Conservation (phyloP, 257 asterid genomes). For the Solanum chiquidenum region DNA sequence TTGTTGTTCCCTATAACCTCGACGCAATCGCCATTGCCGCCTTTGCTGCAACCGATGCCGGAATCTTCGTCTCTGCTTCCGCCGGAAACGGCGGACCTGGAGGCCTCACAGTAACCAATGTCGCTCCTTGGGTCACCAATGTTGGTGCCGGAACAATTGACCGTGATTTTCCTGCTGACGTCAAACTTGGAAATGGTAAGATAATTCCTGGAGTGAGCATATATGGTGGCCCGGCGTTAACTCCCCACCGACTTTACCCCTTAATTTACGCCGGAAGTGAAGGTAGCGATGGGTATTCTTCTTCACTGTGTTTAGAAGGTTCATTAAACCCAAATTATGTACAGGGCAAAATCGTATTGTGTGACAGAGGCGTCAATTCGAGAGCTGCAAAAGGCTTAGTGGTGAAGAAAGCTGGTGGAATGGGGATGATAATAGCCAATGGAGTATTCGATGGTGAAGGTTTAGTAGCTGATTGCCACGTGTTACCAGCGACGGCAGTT, state of each 20-base stretch:
- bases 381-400: conserved; percentile 76
- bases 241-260: conserved; percentile 47
- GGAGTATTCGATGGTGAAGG: conserved; percentile 85
- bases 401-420: conserved; percentile 82
- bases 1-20: conserved; percentile 65
- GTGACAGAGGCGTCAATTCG: conserved; percentile 78
- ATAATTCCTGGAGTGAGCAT: conserved; percentile 51
- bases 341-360: conserved; percentile 52
- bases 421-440: conserved; percentile 79
- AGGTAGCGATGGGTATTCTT: conserved; percentile 68
- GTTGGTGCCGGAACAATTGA: conserved; percentile 88
- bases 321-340: conserved; percentile 53
- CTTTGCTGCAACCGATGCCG: conserved; percentile 59
- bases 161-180: conserved; percentile 77
- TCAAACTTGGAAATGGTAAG: conserved; percentile 65
- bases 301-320: conserved; percentile 71
- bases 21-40: conserved; percentile 83
- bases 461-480: conserved; percentile 77
- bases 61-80: conserved; percentile 74
- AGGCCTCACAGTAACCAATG: conserved; percentile 65
- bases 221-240: conserved; percentile 64
- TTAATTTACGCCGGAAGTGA: conserved; percentile 75
- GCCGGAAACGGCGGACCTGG: conserved; percentile 94
- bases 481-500: conserved; percentile 71
- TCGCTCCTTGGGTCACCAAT: conserved; percentile 90